These are phyloP conservation scores for Aspergillus brunneoviolaceus DNA, from an alignment of 2,329 filamentous ascomycete species.

Conservation along the genomic window DNA sequence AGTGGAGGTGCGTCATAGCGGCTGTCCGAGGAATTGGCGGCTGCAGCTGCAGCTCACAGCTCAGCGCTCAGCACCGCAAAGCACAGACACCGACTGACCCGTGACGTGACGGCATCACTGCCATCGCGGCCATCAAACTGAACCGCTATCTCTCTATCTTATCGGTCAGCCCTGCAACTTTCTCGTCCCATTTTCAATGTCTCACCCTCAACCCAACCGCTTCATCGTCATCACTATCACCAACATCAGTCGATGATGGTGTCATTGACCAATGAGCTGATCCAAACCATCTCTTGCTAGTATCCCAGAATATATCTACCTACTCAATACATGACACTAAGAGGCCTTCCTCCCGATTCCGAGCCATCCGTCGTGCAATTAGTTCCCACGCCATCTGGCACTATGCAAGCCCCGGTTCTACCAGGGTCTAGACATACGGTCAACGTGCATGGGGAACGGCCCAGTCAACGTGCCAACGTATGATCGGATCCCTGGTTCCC, in stretches of 20 bases:
- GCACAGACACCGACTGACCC: neutral
- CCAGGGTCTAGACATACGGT: conserved; percentile 5
- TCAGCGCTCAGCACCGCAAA: no score
- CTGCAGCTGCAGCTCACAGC: no score
- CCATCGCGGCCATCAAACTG: no score
- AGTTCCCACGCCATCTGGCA: neutral
- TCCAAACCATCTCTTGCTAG: no score
- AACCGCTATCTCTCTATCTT: neutral
- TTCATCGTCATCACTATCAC: no score
- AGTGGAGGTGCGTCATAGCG: conserved; percentile 4
- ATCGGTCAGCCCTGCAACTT: no score
- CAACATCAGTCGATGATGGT: no score
- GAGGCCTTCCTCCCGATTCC: neutral
- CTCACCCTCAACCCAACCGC: no score
- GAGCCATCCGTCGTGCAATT: neutral
- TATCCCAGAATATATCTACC: no score
- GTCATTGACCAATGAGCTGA: no score
- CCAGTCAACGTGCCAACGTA: conserved; percentile 7
- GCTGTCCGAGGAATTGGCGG: neutral
- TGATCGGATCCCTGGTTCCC: conserved; percentile 4
- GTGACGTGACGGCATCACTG: neutral
- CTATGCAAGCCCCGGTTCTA: conserved; percentile 3
- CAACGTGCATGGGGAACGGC: conserved; percentile 5
- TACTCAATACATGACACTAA: no score
- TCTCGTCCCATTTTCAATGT: no score